Percentiles rank a stretch among this genome's conserved stretches.
These are phyloP conservation scores for Inonotus obliquus DNA, from an alignment of 1,284 basidiomycete genomes.

Conservation along the genomic window DNA sequence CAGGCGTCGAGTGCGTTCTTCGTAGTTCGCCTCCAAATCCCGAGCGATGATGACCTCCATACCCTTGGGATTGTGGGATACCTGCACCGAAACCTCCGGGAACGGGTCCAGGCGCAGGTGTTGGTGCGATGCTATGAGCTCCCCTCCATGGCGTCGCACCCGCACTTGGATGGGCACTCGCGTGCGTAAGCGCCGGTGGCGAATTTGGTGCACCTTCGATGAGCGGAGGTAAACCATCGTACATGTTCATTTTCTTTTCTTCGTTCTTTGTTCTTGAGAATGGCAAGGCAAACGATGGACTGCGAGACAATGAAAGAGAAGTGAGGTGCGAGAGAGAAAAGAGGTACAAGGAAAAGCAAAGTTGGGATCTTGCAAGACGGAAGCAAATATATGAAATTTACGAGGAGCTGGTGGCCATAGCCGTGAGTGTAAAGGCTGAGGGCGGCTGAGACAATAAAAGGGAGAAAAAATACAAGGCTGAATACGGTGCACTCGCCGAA, in stretches of 20 bases:
- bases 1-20: neutral
- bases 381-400: neutral
- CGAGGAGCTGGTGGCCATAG: neutral
- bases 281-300: neutral
- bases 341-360: neutral
- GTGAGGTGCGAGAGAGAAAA: neutral
- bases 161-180: neutral
- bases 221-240: neutral
- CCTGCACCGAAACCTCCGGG: constrained; percentile 16
- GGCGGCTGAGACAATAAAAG: too few relatives aligned
- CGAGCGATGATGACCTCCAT: neutral
- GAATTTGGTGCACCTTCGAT: neutral
- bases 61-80: neutral
- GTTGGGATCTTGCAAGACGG: neutral
- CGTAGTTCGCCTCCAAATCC: neutral
- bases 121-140: neutral
- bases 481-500: neutral
- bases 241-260: neutral
- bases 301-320: neutral
- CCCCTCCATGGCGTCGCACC: neutral
- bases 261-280: neutral
- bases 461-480: neutral
- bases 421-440: neutral
- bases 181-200: neutral
- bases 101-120: neutral